phyloP scores from a whole-genome alignment of 2,329 filamentous ascomycete genomes.

The Claviceps sp. region DNA sequence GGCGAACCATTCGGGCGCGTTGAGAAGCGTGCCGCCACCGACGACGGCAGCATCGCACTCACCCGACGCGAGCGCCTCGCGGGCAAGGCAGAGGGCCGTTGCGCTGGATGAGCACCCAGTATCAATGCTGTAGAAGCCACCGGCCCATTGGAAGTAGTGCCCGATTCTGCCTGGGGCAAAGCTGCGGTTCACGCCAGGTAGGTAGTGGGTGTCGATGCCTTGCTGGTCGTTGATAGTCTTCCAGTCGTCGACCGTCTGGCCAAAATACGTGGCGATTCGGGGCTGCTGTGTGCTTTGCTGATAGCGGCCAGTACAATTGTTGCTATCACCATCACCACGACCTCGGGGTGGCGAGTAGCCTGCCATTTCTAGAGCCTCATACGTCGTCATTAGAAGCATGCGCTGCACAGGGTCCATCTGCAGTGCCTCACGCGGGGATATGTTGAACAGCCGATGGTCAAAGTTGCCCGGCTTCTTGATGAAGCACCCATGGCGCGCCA shows the following conservation, averaged over 20 bases:
- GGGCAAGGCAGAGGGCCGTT: constrained; percentile 52
- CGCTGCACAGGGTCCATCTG: constrained; percentile 68
- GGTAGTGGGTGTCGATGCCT: constrained; percentile 42
- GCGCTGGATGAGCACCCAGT: constrained; percentile 69
- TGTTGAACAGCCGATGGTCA: constrained; percentile 70
- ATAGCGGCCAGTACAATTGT: not conserved
- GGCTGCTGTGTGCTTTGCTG: not conserved
- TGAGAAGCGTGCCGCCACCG: constrained; percentile 22
- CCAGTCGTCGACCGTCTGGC: constrained; percentile 65
- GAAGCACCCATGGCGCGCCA: constrained; percentile 42
- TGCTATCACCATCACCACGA: not conserved
- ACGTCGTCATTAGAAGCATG: constrained; percentile 59
- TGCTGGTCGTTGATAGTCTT: constrained; percentile 61
- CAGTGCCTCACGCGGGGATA: constrained; percentile 64
- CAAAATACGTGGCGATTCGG: constrained; percentile 60
- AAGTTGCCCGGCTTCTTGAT: constrained; percentile 60
- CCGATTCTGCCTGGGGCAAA: constrained; percentile 24
- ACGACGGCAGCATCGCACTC: constrained; percentile 66
- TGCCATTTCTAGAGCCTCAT: constrained; percentile 67
- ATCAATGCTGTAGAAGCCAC: constrained; percentile 56
- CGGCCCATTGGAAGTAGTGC: too few species aligned
- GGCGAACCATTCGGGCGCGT: constrained; percentile 62
- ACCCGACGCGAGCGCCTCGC: constrained; percentile 22
- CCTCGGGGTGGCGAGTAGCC: not conserved
- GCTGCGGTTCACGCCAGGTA: not conserved